Conservation (phyloP, 1,284 basidiomycete genomes). For the Athelia sp. region DNA sequence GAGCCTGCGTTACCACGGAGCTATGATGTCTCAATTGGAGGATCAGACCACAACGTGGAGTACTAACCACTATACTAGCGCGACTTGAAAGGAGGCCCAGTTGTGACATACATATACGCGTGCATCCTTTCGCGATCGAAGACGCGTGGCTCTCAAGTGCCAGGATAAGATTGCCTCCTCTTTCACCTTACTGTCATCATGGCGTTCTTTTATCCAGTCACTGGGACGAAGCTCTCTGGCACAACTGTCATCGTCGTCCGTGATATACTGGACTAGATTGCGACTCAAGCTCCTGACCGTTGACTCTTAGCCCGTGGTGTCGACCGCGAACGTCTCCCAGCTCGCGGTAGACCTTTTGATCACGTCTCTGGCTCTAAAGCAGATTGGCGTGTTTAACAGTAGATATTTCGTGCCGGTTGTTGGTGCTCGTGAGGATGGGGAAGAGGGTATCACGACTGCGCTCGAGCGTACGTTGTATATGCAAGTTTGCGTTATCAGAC, state of each 20-base stretch:
- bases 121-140: too few relatives aligned
- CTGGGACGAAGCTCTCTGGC: constrained; percentile 29
- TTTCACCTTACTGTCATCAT: too few relatives aligned
- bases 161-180: too few relatives aligned
- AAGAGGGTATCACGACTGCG: constrained; percentile 60
- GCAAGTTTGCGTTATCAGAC: neutral
- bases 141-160: too few relatives aligned
- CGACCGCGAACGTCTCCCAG: constrained; percentile 75
- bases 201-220: constrained; percentile 35
- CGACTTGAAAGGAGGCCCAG: neutral
- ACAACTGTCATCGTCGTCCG: constrained; percentile 50
- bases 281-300: constrained; percentile 7
- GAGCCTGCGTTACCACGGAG: constrained; percentile 1
- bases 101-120: too few relatives aligned
- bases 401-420: constrained; percentile 63
- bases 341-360: constrained; percentile 73
- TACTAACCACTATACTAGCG: constrained; percentile 1
- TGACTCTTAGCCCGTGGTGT: constrained; percentile 64
- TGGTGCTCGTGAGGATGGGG: constrained; percentile 57
- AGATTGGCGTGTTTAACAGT: constrained; percentile 59
- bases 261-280: constrained; percentile 8
- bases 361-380: constrained; percentile 51
- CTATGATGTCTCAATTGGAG: neutral
- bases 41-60: neutral
- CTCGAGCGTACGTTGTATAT: constrained; percentile 55